A percentile compares a stretch with the other conserved stretches of the same genome.
Evolutionary conservation across 345 rosid species (phyloP).

Genomic region (Citrus unshiu): DNA sequence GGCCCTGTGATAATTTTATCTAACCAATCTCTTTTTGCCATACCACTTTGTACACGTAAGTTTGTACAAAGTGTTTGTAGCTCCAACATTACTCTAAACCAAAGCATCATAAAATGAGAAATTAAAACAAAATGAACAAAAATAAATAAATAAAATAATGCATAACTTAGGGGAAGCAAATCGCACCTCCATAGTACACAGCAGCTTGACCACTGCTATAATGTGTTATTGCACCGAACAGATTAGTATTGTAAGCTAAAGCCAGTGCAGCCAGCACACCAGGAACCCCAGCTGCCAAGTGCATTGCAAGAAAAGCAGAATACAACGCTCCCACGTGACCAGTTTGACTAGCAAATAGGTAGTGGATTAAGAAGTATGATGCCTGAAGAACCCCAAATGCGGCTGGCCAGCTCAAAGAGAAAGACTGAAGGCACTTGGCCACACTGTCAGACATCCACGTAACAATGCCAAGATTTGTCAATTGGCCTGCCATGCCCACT

Average conservation of each 20-base stretch:
- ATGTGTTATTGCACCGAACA: constrained; percentile 93
- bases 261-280: constrained; percentile 75
- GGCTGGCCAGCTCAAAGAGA: constrained; percentile 88
- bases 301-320: constrained; percentile 99
- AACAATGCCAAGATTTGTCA: constrained; percentile 83
- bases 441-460: constrained; percentile 85
- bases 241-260: constrained; percentile 87
- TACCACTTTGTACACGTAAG: no score
- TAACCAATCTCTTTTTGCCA: no score
- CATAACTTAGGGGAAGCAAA: not conserved
- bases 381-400: constrained; percentile 88
- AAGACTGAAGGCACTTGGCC: constrained; percentile 57
- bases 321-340: constrained; percentile 93
- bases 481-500: constrained; percentile 95
- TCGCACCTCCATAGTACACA: constrained; percentile 88
- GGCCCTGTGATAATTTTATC: no score
- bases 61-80: no score
- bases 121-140: not conserved
- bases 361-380: constrained; percentile 88
- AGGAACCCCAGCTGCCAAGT: constrained; percentile 87
- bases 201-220: constrained; percentile 99
- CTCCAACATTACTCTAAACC: not conserved
- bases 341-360: constrained; percentile 94
- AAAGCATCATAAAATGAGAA: not conserved
- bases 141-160: not conserved